phyloP scores from a whole-genome alignment of 306 rosid species.

The Pueraria montana region DNA sequence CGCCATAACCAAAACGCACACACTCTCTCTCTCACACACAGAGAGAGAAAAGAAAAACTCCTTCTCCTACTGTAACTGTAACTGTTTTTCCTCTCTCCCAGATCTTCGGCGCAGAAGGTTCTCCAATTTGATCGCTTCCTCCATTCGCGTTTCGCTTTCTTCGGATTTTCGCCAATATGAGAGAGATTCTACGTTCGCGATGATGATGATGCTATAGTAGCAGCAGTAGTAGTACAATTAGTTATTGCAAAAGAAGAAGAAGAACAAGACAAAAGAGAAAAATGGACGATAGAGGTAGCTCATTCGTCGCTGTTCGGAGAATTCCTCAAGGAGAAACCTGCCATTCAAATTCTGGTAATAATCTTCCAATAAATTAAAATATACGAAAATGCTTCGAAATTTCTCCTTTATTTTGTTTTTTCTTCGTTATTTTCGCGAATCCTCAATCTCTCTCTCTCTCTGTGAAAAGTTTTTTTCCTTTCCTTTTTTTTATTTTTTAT shows the following conservation, averaged over 20 bases:
- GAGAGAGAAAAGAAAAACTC: neutral
- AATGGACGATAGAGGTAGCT: constrained; percentile 92
- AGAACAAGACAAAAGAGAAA: neutral
- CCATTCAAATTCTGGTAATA: constrained; percentile 83
- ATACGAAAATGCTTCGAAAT: constrained; percentile 12
- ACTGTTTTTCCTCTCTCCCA: constrained; percentile 55
- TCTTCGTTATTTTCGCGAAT: constrained; percentile 16
- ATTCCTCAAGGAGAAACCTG: constrained; percentile 87
- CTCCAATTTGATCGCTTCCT: neutral
- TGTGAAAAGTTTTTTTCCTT: neutral
- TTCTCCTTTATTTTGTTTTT: neutral
- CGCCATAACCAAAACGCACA: constrained; percentile 5
- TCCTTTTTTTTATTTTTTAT: neutral
- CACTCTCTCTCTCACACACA: neutral
- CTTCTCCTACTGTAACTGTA: constrained; percentile 16
- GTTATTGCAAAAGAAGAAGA: neutral
- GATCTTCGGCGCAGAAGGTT: constrained; percentile 53
- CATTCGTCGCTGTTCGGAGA: constrained; percentile 94
- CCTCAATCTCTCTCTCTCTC: constrained; percentile 3
- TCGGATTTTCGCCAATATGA: constrained; percentile 22
- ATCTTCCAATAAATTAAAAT: neutral
- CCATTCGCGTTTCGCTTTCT: neutral
- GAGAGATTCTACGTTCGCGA: neutral
- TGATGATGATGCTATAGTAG: constrained; percentile 23
- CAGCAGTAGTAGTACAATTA: neutral